These are phyloP conservation scores for Begonia peltatifolia DNA, from an alignment of 306 rosid genomes.

Conservation along the genomic window DNA sequence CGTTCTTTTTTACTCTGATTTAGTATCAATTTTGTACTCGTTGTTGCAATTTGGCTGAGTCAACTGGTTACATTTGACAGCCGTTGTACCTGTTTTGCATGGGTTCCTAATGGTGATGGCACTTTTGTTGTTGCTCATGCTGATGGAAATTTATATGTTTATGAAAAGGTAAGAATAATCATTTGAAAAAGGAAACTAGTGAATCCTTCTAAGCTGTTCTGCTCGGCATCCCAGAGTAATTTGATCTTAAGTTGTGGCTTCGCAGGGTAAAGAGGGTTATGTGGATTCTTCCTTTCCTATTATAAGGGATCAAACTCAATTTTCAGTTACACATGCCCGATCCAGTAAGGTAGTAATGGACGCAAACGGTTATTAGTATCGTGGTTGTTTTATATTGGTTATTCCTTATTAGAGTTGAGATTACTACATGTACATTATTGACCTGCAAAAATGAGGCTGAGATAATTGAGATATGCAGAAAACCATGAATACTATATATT, in stretches of 20 bases:
- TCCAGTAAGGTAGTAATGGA: constrained; percentile 59
- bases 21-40: too few species aligned
- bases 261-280: constrained; percentile 75
- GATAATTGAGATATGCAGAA: too few species aligned
- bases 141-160: constrained; percentile 82
- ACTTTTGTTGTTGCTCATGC: constrained; percentile 85
- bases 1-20: too few species aligned
- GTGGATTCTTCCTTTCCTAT: constrained; percentile 81
- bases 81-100: constrained; percentile 77
- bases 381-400: too few species aligned
- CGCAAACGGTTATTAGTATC: too few species aligned
- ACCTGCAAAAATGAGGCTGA: too few species aligned
- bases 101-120: constrained; percentile 91
- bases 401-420: too few species aligned
- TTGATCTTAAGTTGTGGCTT: background rate
- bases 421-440: too few species aligned
- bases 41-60: too few species aligned
- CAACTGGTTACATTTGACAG: constrained; percentile 41
- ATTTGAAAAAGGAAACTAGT: constrained; percentile 17
- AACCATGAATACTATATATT: too few species aligned
- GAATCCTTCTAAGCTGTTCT: background rate
- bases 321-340: constrained; percentile 90
- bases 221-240: too few species aligned
- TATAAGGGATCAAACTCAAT: constrained; percentile 74
- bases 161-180: constrained; percentile 69